Base-by-base conservation (phyloP, 768 basidiomycete genomes). In the Mycena olivaceomarginata region DNA sequence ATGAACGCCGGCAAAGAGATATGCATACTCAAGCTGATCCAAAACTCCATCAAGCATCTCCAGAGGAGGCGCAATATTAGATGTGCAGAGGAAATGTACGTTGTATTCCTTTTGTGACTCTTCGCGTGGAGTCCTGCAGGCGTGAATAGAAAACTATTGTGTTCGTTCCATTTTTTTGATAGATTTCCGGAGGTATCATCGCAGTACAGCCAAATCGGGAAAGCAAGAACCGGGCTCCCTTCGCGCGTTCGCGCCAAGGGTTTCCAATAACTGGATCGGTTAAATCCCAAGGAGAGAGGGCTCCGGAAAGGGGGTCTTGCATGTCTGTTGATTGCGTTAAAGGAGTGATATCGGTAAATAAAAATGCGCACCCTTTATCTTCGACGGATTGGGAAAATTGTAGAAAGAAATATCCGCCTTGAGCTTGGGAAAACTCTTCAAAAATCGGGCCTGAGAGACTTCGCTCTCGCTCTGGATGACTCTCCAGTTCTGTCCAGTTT, bases 1-100 rank as follows among this genome's bases (percentile, higher is more conserved):
- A 5, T 15, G 2, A 1, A 1, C 1, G 2, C 1, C 5, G 43
- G 9, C 13, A 45, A 45, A 45, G 13, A 45, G 4, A 2, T 45
- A 11, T 40, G 79, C 85, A 67, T 69, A 89, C 88, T 81, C 81
- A 6, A 85, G 75, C 67, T 83, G 85, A 31, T 81, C 77, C 1
- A 85, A 81, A 51, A 87, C 81, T 0, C 85, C 86, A 53, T 89
- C 89, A 2, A 89, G 68, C 88, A 90, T 89, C 71, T 90, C 87
- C 0, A 31, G 3, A 31, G 31, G 31, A 31, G 31, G 31, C 2
- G 31, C 31, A 31, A 31, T 31, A 31, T 31, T 31, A 31, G 31
- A 31, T 1, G 31, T 31, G 31, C 31, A 31, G 31, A 31, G 31
- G 3, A 31, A 31, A 77, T 89, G 87, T 4, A 89, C 80, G 75